These are phyloP conservation scores for Euphrasia confusa DNA, from an alignment of 257 asterid genomes.

Conservation along the genomic window DNA sequence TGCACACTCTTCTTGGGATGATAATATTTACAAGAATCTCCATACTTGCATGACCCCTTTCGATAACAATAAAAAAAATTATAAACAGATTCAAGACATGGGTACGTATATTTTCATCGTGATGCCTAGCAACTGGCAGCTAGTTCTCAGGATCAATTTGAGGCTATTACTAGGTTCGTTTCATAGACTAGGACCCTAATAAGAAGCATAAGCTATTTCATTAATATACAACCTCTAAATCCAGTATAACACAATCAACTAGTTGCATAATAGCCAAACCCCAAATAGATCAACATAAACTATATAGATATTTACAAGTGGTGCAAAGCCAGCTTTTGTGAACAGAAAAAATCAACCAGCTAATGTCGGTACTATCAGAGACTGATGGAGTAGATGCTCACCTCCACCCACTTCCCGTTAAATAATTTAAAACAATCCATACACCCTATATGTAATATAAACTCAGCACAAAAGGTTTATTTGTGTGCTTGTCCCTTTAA, in stretches of 20 bases:
- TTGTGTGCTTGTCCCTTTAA: not conserved
- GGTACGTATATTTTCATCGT: constrained; percentile 7
- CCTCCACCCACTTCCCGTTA: not conserved
- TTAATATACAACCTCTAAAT: constrained; percentile 11
- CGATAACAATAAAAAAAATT: not conserved
- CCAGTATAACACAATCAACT: constrained; percentile 5
- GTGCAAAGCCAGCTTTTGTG: not conserved
- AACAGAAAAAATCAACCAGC: not conserved
- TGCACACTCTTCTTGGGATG: constrained; percentile 62
- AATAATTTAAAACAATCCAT: too few species aligned
- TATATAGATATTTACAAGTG: not conserved
- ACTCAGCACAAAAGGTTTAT: too few species aligned
- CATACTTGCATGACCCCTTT: constrained; percentile 84
- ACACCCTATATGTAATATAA: too few species aligned
- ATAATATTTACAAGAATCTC: constrained; percentile 77
- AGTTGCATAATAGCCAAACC: not conserved
- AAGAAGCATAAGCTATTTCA: constrained; percentile 3
- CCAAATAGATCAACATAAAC: not conserved
- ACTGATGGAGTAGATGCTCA: not conserved
- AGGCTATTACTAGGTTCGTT: not conserved
- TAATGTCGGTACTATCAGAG: not conserved
- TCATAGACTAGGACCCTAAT: not conserved
- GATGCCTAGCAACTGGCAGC: constrained; percentile 8
- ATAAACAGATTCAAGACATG: not conserved
- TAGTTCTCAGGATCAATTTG: not conserved